Evolutionary conservation across 768 basidiomycete genomes (phyloP), one percentile per base, ranked within the genome.

Genomic region (Filobasidium floriforme): DNA sequence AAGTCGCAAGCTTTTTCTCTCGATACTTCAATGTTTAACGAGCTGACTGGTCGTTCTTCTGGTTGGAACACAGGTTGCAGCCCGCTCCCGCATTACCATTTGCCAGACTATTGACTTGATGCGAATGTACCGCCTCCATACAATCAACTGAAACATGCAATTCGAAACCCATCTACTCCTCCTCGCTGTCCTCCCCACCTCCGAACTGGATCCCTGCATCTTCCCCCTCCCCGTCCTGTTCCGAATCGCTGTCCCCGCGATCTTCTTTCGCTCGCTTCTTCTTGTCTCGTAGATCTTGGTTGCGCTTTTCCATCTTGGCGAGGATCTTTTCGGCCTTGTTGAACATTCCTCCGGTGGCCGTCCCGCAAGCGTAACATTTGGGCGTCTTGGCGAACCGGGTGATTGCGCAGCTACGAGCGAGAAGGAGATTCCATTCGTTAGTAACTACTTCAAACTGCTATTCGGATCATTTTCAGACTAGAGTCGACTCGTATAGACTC

Each of bases 291-390:
- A 72, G n/a, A 72, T 78, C 15, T 83, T 62, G 67, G 70, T 83
- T 28, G 87, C 87, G 7, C 87, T 88, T 49, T 80, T 78, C 86
- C 79, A 89, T 79, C 82, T 89, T 93, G 69, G 88, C 88, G 51
- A 99, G 84, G 62, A 98, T 85, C 80, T 96, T 96, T 89, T 92
- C 55, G 88, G 93, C 60, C 89, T 79, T 79, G 78, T 98, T 98
- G 83, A 98, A 99, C 70, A 98, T 93, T 1, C 94, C 96, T 18
- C 87, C 89, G 0, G 96, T 98, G 0, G 92, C 85, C 14, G 90
- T 85, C 59, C 92, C 89, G 75, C 96, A 99, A 11, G 93, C 96
- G 61, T 90, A 83, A 72, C 96, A 99, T 79, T 92, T 97, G 6
- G 74, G 91, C 54, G 91, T 97, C 82, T 88, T 94, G 44, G 87